Evolutionary conservation across 352 stramenopile genomes (phyloP), one percentile per base, ranked within the genome.

Genomic region (Phytopythium ostracodes): DNA sequence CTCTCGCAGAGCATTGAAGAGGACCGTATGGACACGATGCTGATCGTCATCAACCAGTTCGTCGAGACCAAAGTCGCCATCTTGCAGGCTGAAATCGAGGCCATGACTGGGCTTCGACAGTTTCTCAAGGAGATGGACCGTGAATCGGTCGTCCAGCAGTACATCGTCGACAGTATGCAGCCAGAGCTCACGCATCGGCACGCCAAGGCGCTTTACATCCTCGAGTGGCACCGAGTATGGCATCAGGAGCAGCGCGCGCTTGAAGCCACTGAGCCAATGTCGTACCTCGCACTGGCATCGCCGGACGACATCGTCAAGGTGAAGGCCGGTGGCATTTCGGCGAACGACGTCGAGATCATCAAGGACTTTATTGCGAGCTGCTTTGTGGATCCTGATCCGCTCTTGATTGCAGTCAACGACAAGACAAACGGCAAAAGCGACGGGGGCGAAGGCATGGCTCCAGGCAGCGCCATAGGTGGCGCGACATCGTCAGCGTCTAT

Each of bases 281-380:
- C 84, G 50, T 86, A 78, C 25, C 46, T 94, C 12, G 68, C 58
- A 33, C 53, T 89, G 17, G 56, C 63, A 15, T 54, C 70, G 5
- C 62, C 62, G 5, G 81, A 88, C 11, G 78, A 92, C 52, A 60
- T 76, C 3, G 36, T 67, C 22, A 84, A 83, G 47, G 46, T 92
- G 36, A 91, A 90, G 53, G 71, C 71, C 15, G 72, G 60, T 0
- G 82, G 84, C 15, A 70, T 94, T 1, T 91, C 79, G 0, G 60
- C 66, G 3, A 89, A 86, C 46, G 86, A 94, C 50, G 65, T 92
- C 15, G 81, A 94, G 51, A 75, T 94, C 42, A 91, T 94, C 62
- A 94, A 92, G 64, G 83, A 94, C 47, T 94, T 94, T 63, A 66
- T 94, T n/a, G 77, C 73, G 22, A 91, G 79, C 57, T 94, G 86